A percentile compares a stretch with the other conserved stretches of the same genome.
Conservation (phyloP, 2,329 filamentous ascomycete species). For the Fusarium brevicatenulatum region DNA sequence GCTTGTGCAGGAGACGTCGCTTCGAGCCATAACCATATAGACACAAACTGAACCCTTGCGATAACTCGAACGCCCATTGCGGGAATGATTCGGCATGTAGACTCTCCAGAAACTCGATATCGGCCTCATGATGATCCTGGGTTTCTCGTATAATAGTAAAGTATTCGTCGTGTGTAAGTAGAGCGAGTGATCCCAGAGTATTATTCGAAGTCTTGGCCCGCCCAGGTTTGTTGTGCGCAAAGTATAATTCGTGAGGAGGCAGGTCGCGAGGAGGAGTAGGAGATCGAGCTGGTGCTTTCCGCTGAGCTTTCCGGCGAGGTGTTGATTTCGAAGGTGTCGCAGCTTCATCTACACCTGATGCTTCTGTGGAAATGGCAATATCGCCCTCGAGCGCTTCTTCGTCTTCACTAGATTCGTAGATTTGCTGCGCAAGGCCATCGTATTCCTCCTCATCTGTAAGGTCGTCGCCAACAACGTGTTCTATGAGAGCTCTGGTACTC, state of each 20-base stretch:
- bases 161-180: slow-evolving; percentile 93
- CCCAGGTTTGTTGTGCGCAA: slow-evolving; percentile 88
- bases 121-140: slow-evolving; percentile 74
- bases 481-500: slow-evolving; percentile 80
- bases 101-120: slow-evolving; percentile 76
- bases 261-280: slow-evolving; percentile 84
- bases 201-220: slow-evolving; percentile 87
- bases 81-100: slow-evolving; percentile 84
- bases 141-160: slow-evolving; percentile 73
- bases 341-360: slow-evolving; percentile 48
- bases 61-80: slow-evolving; percentile 93
- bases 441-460: slow-evolving; percentile 79
- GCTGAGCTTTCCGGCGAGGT: slow-evolving; percentile 41
- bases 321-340: slow-evolving; percentile 58
- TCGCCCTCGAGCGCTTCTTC: slow-evolving; percentile 53
- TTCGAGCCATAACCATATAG: slow-evolving; percentile 96
- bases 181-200: slow-evolving; percentile 75
- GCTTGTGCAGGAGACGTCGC: slow-evolving; percentile 75
- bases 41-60: slow-evolving; percentile 87
- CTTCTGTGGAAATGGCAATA: slow-evolving; percentile 25
- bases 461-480: slow-evolving; percentile 72
- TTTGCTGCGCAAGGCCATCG: slow-evolving; percentile 74
- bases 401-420: slow-evolving; percentile 68
- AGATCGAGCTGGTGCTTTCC: slow-evolving; percentile 60
- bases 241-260: slow-evolving; percentile 90